phyloP scores from a whole-genome alignment of 1,284 basidiomycete species.

The Cryptococcus depauperatus region DNA sequence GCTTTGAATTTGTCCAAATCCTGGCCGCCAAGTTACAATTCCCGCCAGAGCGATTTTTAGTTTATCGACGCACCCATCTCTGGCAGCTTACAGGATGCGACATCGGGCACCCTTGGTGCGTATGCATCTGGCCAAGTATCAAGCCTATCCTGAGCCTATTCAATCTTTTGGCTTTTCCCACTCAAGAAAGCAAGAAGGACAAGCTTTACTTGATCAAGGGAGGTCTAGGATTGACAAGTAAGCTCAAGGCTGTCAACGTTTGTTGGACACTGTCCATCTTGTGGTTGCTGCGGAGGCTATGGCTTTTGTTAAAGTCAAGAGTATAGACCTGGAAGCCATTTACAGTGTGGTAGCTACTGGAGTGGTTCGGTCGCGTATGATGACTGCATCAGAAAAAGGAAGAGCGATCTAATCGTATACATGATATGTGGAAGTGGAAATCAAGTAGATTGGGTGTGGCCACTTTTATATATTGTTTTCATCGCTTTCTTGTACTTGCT shows the following conservation, averaged over 20 bases:
- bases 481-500: too few relatives aligned
- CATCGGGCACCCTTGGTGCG: conserved; percentile 32
- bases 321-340: conserved; percentile 35
- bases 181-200: conserved; percentile 7
- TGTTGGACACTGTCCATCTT: conserved; percentile 40
- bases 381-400: too few relatives aligned
- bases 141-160: conserved; percentile 18
- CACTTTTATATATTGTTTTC: too few relatives aligned
- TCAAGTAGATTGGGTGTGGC: too few relatives aligned
- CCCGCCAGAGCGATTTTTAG: too few relatives aligned
- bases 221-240: conserved; percentile 25
- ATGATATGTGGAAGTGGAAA: too few relatives aligned
- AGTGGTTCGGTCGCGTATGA: conserved; percentile 36
- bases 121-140: conserved; percentile 31
- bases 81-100: conserved; percentile 33
- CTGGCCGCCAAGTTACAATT: conserved; percentile 16
- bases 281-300: conserved; percentile 41
- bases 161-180: conserved; percentile 29
- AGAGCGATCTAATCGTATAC: too few relatives aligned
- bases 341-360: conserved; percentile 37
- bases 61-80: conserved; percentile 42
- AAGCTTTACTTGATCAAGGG: conserved; percentile 38
- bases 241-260: conserved; percentile 37
- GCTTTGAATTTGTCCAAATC: conserved; percentile 30
- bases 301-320: conserved; percentile 37